Evolutionary conservation across 2,329 filamentous ascomycete genomes (phyloP).

Genomic region (Colletotrichum phormii): DNA sequence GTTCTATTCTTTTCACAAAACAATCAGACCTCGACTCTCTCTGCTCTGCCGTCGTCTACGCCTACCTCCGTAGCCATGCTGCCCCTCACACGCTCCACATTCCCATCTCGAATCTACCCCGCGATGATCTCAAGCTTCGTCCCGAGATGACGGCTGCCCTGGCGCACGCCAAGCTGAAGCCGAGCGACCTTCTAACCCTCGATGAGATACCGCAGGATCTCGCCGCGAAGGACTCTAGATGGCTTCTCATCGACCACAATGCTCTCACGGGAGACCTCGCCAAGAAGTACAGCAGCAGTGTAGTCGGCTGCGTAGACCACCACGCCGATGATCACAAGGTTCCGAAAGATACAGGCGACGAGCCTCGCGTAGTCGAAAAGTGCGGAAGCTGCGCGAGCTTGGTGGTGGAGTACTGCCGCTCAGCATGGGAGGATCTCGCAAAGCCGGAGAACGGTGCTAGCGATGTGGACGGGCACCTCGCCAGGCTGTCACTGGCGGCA

Average conservation of each 20-base stretch:
- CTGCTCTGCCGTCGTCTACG: conserved; percentile 78
- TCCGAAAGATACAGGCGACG: conserved; percentile 53
- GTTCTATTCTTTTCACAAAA: not conserved
- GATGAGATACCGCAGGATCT: conserved; percentile 61
- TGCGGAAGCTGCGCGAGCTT: conserved; percentile 81
- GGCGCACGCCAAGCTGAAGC: conserved; percentile 66
- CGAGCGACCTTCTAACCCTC: conserved; percentile 73
- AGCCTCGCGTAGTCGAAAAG: conserved; percentile 72
- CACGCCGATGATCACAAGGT: conserved; percentile 78
- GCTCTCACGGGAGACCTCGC: conserved; percentile 72
- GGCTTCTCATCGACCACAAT: conserved; percentile 87
- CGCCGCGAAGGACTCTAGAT: conserved; percentile 67
- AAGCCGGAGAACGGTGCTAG: conserved; percentile 35
- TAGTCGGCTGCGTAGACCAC: conserved; percentile 80
- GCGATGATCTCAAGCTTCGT: conserved; percentile 75
- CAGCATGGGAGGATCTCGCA: conserved; percentile 67
- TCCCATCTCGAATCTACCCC: conserved; percentile 78
- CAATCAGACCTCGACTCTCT: conserved; percentile 81
- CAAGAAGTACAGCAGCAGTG: conserved; percentile 59
- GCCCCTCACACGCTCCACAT: conserved; percentile 70
- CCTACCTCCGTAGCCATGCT: conserved; percentile 76
- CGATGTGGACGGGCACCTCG: conserved; percentile 67
- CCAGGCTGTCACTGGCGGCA: conserved; percentile 75
- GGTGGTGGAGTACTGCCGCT: conserved; percentile 69
- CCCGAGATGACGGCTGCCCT: conserved; percentile 79